These are phyloP conservation scores for Juncus inflexus DNA, from an alignment of 176 grass and related monocot species.

Conservation along the genomic window DNA sequence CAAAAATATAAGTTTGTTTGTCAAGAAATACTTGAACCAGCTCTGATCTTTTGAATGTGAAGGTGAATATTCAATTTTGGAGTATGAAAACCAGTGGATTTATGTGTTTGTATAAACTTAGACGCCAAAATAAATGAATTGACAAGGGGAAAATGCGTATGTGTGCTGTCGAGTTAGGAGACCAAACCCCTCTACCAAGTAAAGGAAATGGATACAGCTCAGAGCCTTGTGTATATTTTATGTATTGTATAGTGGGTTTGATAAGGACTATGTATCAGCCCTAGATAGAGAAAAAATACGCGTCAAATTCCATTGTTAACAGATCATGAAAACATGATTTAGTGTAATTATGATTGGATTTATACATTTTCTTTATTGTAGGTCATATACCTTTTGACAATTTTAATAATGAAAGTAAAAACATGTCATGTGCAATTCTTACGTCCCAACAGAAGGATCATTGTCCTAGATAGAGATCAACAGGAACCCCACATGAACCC, in stretches of 20 bases:
- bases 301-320: no score
- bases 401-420: neutral
- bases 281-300: neutral
- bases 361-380: neutral
- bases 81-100: neutral
- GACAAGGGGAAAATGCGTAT: neutral
- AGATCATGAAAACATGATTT: no score
- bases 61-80: no score
- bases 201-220: constrained; percentile 26
- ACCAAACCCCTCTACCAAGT: constrained; percentile 19
- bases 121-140: constrained; percentile 8
- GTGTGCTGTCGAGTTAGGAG: constrained; percentile 15
- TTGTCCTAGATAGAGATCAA: neutral
- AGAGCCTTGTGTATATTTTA: constrained; percentile 8
- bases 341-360: no score
- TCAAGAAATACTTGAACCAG: no score
- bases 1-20: no score
- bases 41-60: no score
- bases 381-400: neutral
- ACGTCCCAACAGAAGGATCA: neutral
- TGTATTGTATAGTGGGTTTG: constrained; percentile 10
- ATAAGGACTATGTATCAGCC: constrained; percentile 4
- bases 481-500: constrained; percentile 7
- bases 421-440: constrained; percentile 13
- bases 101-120: constrained; percentile 13